Conservation (phyloP, 345 rosid genomes). For the Geranium rotundifolium region DNA sequence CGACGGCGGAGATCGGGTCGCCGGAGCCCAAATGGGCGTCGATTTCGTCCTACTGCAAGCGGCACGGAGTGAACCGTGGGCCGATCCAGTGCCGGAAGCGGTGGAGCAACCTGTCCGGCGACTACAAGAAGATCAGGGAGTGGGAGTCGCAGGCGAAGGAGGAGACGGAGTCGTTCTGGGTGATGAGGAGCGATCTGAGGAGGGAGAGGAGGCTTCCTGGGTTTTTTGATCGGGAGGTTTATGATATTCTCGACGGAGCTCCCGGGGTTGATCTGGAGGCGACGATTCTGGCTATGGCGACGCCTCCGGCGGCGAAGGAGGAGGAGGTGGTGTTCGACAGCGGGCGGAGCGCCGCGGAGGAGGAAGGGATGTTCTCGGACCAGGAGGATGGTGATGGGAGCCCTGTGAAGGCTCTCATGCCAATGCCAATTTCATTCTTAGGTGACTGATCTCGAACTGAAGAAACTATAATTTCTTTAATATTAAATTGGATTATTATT, state of each 20-base stretch:
- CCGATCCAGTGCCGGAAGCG: conserved; percentile 98
- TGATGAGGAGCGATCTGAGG: conserved; percentile 81
- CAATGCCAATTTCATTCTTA: conserved; percentile 15
- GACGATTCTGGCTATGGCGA: neutral
- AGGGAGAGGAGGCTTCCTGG: conserved; percentile 87
- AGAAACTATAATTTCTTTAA: neutral
- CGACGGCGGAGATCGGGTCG: conserved; percentile 61
- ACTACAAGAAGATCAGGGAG: conserved; percentile 86
- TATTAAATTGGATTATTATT: neutral
- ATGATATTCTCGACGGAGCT: conserved; percentile 66
- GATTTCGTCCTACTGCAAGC: conserved; percentile 74
- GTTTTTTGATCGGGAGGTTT: conserved; percentile 86
- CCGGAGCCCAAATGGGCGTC: conserved; percentile 93
- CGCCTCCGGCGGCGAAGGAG: conserved; percentile 14
- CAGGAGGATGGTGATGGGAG: conserved; percentile 44
- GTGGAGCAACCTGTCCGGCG: conserved; percentile 98
- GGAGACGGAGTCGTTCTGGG: conserved; percentile 86
- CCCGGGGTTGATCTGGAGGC: conserved; percentile 9
- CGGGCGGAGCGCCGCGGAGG: conserved; percentile 53
- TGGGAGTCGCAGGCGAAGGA: conserved; percentile 68
- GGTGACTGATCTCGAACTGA: conserved; percentile 20
- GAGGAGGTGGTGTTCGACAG: conserved; percentile 45
- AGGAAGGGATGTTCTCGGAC: conserved; percentile 64
- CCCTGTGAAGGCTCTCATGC: conserved; percentile 27
- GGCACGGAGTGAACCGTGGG: conserved; percentile 89